Base-by-base conservation (phyloP, 345 rosid species). In the Camelina laxa region DNA sequence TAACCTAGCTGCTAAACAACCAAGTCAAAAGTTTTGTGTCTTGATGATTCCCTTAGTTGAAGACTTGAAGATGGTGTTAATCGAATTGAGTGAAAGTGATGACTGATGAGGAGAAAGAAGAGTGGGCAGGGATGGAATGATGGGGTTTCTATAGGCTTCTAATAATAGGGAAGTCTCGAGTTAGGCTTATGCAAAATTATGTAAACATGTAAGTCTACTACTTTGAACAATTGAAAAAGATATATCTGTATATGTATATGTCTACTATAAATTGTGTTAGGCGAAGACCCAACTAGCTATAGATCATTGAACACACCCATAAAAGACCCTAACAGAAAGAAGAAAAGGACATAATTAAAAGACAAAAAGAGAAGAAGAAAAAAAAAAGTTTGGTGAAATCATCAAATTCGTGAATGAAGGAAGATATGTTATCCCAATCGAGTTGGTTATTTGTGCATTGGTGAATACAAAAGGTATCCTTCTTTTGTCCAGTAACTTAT, bases 401-500 rank as follows among this genome's bases (percentile, higher is more conserved):
- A 73, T 44, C 31, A 31, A 44, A 64, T 39, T 62, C n/a, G 33
- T 53, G 44, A 62, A 17, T 54, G 36, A 73, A 55, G 55, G 27
- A 64, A 31, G 47, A 10, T 56, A 4, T 65, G 10, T 74, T 65
- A 38, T 65, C 71, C 77, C 57, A 45, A n/a, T 65, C 58, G 71
- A 55, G 49, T 56, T 73, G 5, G 57, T 64, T 55, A 65, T 31
- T 55, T 30, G 35, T 50, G 47, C 59, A 66, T 53, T 12, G 47
- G n/a, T 2, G 39, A 2, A 24, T 58, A 30, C 21, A 38, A 42
- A 62, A 42, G 13, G 13, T 42, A 42, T 33, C 6, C 15, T 45
- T 63, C 2, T 63, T 44, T 44, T 24, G 54, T 65, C 69, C 27
- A 45, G 1, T 64, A 8, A 45, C 19, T 60, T 63, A 63, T 20